Evolutionary conservation across 352 stramenopile species (phyloP).

Genomic region (Hyaloperonospora brassicae): DNA sequence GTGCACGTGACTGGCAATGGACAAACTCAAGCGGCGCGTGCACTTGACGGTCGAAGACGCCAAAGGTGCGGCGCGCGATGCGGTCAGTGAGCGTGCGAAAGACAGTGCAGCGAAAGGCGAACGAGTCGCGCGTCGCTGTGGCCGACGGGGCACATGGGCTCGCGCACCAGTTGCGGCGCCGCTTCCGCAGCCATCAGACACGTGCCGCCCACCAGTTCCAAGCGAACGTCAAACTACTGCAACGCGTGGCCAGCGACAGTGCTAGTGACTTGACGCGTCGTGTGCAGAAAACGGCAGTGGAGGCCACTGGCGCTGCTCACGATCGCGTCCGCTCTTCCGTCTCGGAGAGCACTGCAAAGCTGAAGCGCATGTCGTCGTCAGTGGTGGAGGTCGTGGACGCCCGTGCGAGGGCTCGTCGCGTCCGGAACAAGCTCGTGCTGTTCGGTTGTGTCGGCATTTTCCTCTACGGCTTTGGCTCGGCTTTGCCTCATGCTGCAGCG

Average conservation of each 20-base stretch:
- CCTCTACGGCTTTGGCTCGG: conserved; percentile 67
- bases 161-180: conserved; percentile 29
- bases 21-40: conserved; percentile 25
- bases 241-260: conserved; percentile 31
- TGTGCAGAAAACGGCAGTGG: conserved; percentile 19
- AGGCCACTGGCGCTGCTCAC: conserved; percentile 26
- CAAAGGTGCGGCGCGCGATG: conserved; percentile 7
- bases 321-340: conserved; percentile 34
- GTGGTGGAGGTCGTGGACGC: conserved; percentile 52
- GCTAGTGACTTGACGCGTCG: conserved; percentile 21
- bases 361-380: conserved; percentile 40
- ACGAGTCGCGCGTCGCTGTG: conserved; percentile 19
- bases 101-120: conserved; percentile 10
- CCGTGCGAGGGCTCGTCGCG: conserved; percentile 26
- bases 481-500: conserved; percentile 49
- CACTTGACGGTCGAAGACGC: conserved; percentile 12
- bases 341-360: conserved; percentile 33
- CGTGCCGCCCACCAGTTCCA: conserved; percentile 36
- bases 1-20: conserved; percentile 4
- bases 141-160: conserved; percentile 26
- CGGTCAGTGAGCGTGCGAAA: conserved; percentile 12
- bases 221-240: conserved; percentile 29
- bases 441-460: conserved; percentile 58
- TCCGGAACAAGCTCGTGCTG: conserved; percentile 51
- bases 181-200: conserved; percentile 39